A percentile compares a stretch with the other conserved stretches of the same genome.
Evolutionary conservation across 2,329 filamentous ascomycete species (phyloP).

Genomic region (Alternaria solani): DNA sequence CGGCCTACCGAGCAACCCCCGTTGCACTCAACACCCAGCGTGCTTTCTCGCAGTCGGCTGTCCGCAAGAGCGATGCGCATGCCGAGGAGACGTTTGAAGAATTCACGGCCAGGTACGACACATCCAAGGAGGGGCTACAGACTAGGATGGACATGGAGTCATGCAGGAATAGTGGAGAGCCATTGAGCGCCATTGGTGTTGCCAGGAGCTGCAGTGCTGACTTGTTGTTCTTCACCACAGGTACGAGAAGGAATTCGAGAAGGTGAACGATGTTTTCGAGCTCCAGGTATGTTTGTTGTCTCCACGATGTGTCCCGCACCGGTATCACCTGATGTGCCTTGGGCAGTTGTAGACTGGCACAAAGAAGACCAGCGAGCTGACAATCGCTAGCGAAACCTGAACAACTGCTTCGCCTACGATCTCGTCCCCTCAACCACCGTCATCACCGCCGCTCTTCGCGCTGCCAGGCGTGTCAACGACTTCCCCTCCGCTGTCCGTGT

Average conservation of each 20-base stretch:
- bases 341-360: slow-evolving; percentile 7
- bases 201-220: slow-evolving; percentile 36
- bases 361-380: slow-evolving; percentile 25
- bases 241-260: slow-evolving; percentile 99
- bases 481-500: slow-evolving; percentile 97
- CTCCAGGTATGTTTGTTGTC: slow-evolving; percentile 77
- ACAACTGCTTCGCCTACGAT: slow-evolving; percentile 99
- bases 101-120: slow-evolving; percentile 89
- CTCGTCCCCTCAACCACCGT: slow-evolving; percentile 94
- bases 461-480: slow-evolving; percentile 96
- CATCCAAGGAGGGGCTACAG: slow-evolving; percentile 29
- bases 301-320: slow-evolving; percentile 15
- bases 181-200: slow-evolving; percentile 41
- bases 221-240: slow-evolving; percentile 59
- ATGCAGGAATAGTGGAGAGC: slow-evolving; percentile 26
- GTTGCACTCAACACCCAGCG: slow-evolving; percentile 46
- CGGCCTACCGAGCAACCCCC: slow-evolving; percentile 45
- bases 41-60: slow-evolving; percentile 62
- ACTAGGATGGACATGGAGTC: slow-evolving; percentile 21
- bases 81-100: slow-evolving; percentile 98
- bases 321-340: slow-evolving; percentile 23
- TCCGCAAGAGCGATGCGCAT: slow-evolving; percentile 63
- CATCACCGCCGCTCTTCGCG: slow-evolving; percentile 88
- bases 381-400: slow-evolving; percentile 79
- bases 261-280: slow-evolving; percentile 98